Evolutionary conservation across 2,329 filamentous ascomycete species (phyloP).

Genomic region (Talaromyces albobiverticillius): DNA sequence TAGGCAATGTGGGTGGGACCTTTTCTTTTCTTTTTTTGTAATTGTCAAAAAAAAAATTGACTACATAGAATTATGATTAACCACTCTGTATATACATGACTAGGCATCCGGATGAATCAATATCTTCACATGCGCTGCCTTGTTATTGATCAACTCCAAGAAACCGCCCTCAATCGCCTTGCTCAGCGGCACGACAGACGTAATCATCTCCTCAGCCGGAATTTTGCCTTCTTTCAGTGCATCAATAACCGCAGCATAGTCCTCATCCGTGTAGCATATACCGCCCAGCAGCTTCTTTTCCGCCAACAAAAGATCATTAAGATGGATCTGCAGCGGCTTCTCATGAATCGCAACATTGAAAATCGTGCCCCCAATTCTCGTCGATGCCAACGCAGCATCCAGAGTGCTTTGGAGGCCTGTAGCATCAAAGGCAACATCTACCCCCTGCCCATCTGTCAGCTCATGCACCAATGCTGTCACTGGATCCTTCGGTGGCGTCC

Average conservation of each 20-base stretch:
- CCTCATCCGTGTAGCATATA: constrained; percentile 2
- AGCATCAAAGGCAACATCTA: constrained; percentile 61
- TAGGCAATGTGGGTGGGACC: too few species aligned
- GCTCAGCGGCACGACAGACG: constrained; percentile 6
- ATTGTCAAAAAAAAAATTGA: too few species aligned
- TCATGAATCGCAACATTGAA: constrained; percentile 67
- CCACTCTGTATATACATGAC: not conserved
- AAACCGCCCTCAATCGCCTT: not conserved
- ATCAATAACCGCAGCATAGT: not conserved
- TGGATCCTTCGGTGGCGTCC: constrained; percentile 7
- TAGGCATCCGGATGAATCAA: constrained; percentile 3
- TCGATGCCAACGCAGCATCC: constrained; percentile 46
- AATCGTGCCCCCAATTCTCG: constrained; percentile 55
- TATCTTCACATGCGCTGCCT: constrained; percentile 3
- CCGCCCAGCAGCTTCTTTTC: constrained; percentile 39
- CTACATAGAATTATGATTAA: too few species aligned
- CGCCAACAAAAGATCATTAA: constrained; percentile 50
- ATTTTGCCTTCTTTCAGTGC: not conserved
- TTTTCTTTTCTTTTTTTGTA: too few species aligned
- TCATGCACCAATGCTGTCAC: not conserved
- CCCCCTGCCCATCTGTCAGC: constrained; percentile 34
- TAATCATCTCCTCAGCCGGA: constrained; percentile 3
- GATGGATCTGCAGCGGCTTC: constrained; percentile 51
- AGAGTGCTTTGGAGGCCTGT: constrained; percentile 57
- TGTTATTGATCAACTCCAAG: constrained; percentile 32